These are phyloP conservation scores for Fusarium albosuccineum DNA, from an alignment of 2,329 filamentous ascomycete genomes.

Conservation along the genomic window DNA sequence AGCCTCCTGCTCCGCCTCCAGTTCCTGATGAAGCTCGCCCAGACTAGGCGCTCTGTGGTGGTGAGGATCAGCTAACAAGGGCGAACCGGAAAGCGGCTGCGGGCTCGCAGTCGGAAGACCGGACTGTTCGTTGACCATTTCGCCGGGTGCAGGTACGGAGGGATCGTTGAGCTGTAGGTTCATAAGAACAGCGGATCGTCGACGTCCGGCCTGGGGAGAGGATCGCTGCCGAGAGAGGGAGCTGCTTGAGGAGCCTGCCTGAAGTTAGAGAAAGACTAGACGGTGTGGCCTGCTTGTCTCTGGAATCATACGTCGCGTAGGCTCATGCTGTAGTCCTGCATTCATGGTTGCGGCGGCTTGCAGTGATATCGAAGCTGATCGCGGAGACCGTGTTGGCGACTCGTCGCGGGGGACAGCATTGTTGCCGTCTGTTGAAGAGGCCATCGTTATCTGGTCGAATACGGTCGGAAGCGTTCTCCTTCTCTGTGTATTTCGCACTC, in stretches of 20 bases:
- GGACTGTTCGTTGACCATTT: slow-evolving; percentile 68
- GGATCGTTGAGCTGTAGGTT: slow-evolving; percentile 82
- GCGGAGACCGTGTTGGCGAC: slow-evolving; percentile 71
- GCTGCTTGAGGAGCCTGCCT: slow-evolving; percentile 64
- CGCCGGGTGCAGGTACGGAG: slow-evolving; percentile 73
- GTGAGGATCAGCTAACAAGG: slow-evolving; percentile 66
- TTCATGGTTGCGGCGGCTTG: slow-evolving; percentile 84
- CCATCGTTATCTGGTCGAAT: slow-evolving; percentile 41
- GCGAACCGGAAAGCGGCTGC: slow-evolving; percentile 62
- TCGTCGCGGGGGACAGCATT: slow-evolving; percentile 51
- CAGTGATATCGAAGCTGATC: slow-evolving; percentile 77
- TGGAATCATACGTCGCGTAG: slow-evolving; percentile 65
- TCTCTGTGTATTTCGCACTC: neutral
- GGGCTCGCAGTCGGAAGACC: slow-evolving; percentile 55
- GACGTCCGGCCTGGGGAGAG: slow-evolving; percentile 65
- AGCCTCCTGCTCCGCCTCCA: slow-evolving; percentile 83
- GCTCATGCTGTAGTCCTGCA: slow-evolving; percentile 77
- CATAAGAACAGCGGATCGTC: slow-evolving; percentile 78
- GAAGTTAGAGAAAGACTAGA: slow-evolving; percentile 18
- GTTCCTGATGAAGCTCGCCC: slow-evolving; percentile 82
- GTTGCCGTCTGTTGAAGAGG: slow-evolving; percentile 47
- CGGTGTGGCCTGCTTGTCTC: neutral
- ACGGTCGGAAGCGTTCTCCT: neutral
- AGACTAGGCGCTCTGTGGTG: slow-evolving; percentile 78
- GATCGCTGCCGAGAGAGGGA: slow-evolving; percentile 60